A percentile compares a stretch with the other conserved stretches of the same genome.
phyloP scores from a whole-genome alignment of 176 grass and related monocot species.

The Zoysia japonica region DNA sequence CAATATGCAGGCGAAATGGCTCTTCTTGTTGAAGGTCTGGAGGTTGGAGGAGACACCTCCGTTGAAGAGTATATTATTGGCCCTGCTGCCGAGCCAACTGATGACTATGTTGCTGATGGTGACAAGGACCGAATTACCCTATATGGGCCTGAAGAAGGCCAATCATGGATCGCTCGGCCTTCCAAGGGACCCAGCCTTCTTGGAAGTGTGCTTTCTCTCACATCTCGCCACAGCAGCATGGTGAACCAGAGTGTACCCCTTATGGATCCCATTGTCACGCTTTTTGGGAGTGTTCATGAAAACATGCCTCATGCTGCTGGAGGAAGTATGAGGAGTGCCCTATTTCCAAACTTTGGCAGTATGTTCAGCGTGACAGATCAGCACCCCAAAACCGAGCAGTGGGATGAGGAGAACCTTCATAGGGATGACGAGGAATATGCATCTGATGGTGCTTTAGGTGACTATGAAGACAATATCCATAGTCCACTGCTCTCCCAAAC shows the following conservation, averaged over 20 bases:
- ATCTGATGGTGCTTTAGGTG: constrained; percentile 62
- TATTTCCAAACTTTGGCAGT: constrained; percentile 94
- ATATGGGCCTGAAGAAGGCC: constrained; percentile 69
- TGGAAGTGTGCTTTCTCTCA: constrained; percentile 67
- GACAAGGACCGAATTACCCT: constrained; percentile 75
- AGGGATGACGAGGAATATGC: constrained; percentile 71
- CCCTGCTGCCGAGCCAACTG: constrained; percentile 44
- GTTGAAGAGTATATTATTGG: constrained; percentile 96
- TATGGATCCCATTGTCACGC: constrained; percentile 79
- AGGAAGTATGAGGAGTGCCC: constrained; percentile 77
- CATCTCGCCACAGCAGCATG: constrained; percentile 70
- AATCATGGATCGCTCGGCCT: constrained; percentile 77
- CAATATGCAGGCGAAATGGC: constrained; percentile 77
- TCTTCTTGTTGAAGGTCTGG: constrained; percentile 92
- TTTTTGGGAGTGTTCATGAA: constrained; percentile 90
- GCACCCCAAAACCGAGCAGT: constrained; percentile 69
- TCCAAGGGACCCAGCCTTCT: constrained; percentile 71
- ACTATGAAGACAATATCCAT: constrained; percentile 70
- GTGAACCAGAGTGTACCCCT: constrained; percentile 54
- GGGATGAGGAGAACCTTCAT: constrained; percentile 92
- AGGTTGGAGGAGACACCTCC: constrained; percentile 68
- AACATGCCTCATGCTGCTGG: constrained; percentile 56
- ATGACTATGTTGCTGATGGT: constrained; percentile 54
- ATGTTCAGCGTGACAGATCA: constrained; percentile 90
- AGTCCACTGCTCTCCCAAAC: constrained; percentile 77